These are phyloP conservation scores for Saprolegnia diclina DNA, from an alignment of 352 stramenopile species.

Conservation along the genomic window DNA sequence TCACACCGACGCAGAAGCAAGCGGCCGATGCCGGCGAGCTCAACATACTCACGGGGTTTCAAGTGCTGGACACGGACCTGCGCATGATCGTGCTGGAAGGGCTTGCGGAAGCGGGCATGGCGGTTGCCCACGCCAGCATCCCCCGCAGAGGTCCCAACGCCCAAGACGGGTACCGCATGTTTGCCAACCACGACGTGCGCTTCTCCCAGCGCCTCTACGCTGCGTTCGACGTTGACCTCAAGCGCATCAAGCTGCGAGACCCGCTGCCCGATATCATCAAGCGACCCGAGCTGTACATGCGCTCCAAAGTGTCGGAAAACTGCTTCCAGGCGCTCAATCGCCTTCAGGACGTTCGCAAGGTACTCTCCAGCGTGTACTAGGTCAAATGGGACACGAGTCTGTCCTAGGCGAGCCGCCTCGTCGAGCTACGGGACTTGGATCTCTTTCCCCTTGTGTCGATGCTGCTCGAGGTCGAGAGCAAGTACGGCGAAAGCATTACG, in stretches of 20 bases:
- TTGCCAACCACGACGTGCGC: conserved; percentile 58
- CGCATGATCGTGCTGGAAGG: conserved; percentile 87
- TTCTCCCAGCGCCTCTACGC: conserved; percentile 84
- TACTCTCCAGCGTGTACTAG: not conserved
- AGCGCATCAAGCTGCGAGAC: conserved; percentile 84
- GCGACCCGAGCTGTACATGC: conserved; percentile 86
- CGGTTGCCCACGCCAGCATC: conserved; percentile 38
- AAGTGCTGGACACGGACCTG: conserved; percentile 80
- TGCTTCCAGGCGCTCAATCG: conserved; percentile 72
- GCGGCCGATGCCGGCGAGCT: conserved; percentile 51
- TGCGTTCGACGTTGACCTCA: conserved; percentile 81
- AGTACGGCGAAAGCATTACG: conserved; percentile 89
- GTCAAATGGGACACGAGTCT: not conserved
- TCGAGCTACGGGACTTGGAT: conserved; percentile 51
- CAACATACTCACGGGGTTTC: conserved; percentile 81
- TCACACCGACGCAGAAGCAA: conserved; percentile 49
- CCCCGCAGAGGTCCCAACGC: conserved; percentile 37
- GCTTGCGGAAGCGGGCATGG: conserved; percentile 54
- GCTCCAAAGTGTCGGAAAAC: conserved; percentile 70
- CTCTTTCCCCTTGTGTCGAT: conserved; percentile 73
- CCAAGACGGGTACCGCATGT: conserved; percentile 45
- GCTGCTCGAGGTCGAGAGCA: conserved; percentile 84
- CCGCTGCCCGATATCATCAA: conserved; percentile 61
- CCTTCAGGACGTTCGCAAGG: conserved; percentile 59
- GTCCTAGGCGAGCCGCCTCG: conserved; percentile 36